Evolutionary conservation across 225 moss, liverwort and hornwort species (phyloP).

Genomic region (Neckera pumila): DNA sequence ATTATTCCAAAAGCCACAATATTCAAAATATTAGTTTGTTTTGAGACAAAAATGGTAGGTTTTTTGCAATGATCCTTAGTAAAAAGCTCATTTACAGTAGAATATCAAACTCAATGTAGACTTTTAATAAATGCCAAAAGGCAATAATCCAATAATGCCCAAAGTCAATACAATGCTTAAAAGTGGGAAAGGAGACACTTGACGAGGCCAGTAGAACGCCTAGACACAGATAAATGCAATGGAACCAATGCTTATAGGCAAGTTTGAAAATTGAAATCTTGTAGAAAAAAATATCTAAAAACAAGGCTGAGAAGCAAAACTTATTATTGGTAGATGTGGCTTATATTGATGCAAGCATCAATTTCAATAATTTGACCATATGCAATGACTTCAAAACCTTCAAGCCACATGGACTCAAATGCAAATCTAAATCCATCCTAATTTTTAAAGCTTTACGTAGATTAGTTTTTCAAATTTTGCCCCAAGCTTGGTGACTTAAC

Average conservation of each 20-base stretch:
- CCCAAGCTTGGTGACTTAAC: neutral
- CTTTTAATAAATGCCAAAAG: fast-evolving
- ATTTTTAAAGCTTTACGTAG: fast-evolving
- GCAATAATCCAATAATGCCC: fast-evolving
- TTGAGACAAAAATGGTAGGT: too few species aligned
- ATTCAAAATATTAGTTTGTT: too few species aligned
- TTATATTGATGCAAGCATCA: neutral
- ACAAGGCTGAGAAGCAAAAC: neutral
- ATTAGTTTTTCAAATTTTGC: neutral
- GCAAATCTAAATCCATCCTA: neutral
- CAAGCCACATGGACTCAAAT: fast-evolving
- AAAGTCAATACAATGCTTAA: neutral
- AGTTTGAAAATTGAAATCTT: fast-evolving
- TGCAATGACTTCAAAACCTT: neutral
- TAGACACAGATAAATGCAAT: neutral
- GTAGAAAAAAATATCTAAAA: fast-evolving
- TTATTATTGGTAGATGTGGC: neutral
- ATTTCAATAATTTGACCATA: neutral
- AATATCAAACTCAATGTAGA: fast-evolving
- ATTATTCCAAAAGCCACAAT: too few species aligned
- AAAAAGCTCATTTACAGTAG: fast-evolving
- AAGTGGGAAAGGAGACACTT: fast-evolving
- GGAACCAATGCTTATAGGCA: neutral
- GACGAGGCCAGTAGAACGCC: fast-evolving
- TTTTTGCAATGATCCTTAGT: too few species aligned